phyloP scores from a whole-genome alignment of 495 filamentous ascomycete species.

The Penicillium silybi region DNA sequence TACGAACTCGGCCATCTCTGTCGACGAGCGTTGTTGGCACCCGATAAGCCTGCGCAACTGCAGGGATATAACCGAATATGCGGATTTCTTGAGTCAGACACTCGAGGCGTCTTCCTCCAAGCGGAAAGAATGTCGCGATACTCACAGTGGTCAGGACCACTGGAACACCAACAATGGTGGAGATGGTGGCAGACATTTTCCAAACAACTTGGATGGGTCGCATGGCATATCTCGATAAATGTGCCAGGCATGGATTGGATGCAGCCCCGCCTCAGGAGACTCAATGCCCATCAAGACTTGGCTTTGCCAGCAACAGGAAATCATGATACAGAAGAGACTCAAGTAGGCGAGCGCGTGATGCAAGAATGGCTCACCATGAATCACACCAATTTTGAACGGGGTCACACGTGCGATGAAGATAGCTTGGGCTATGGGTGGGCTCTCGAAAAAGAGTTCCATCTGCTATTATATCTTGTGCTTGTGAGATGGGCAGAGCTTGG shows the following conservation, averaged over 20 bases:
- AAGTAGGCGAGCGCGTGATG: background rate
- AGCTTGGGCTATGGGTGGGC: slow-evolving; percentile 8
- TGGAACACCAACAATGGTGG: slow-evolving; percentile 14
- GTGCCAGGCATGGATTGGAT: slow-evolving; percentile 1
- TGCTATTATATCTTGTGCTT: slow-evolving; percentile 10
- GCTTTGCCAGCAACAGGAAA: background rate
- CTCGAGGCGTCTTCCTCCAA: slow-evolving; percentile 7
- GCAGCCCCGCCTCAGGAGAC: background rate
- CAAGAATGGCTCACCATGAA: slow-evolving; percentile 3
- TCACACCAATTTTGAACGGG: background rate
- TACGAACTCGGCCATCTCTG: slow-evolving; percentile 30
- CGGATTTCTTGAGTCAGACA: slow-evolving; percentile 10
- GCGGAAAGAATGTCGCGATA: background rate
- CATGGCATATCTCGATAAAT: slow-evolving; percentile 22
- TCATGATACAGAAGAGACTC: background rate
- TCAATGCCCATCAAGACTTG: slow-evolving; percentile 1
- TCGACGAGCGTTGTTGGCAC: slow-evolving; percentile 20
- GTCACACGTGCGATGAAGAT: background rate
- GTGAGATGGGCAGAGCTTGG: slow-evolving; percentile 15
- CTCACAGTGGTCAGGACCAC: slow-evolving; percentile 8
- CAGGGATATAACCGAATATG: slow-evolving; percentile 9
- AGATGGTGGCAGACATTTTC: slow-evolving; percentile 9
- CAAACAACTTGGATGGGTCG: slow-evolving; percentile 28
- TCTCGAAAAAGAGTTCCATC: background rate
- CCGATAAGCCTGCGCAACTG: slow-evolving; percentile 2